A percentile compares a stretch with the other conserved stretches of the same genome.
phyloP scores from a whole-genome alignment of 768 basidiomycete genomes.

The Mycena albidolilacea region DNA sequence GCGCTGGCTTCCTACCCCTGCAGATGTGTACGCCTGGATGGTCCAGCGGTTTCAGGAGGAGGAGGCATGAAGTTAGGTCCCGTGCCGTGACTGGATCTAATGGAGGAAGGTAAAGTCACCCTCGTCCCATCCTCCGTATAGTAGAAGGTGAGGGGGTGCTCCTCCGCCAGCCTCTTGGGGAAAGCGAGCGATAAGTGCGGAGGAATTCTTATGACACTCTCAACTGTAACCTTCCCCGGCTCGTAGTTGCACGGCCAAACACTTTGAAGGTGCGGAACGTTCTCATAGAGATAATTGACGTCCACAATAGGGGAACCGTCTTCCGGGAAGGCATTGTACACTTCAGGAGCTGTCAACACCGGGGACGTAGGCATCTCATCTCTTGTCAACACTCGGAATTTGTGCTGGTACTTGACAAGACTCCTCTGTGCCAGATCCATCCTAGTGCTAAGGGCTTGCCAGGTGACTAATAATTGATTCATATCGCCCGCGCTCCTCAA shows the following conservation, averaged over 20 bases:
- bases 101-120: too few species aligned
- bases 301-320: background rate
- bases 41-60: too few species aligned
- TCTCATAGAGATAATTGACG: background rate
- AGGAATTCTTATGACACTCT: fast-evolving
- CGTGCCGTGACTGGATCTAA: too few species aligned
- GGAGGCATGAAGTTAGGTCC: too few species aligned
- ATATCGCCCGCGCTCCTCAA: background rate
- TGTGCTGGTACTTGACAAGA: background rate
- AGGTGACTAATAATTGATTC: background rate
- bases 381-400: background rate
- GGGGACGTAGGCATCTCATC: background rate
- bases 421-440: background rate
- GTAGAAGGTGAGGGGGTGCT: too few species aligned
- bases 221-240: background rate
- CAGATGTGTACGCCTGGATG: too few species aligned
- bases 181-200: too few species aligned
- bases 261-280: background rate
- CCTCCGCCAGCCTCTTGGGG: too few species aligned
- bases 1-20: too few species aligned
- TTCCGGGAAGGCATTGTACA: background rate
- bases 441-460: background rate
- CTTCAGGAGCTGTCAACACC: background rate
- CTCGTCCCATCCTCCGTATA: too few species aligned
- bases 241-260: background rate